A percentile compares a stretch with the other conserved stretches of the same genome.
These are phyloP conservation scores for Dendrobium chrysotoxum DNA, from an alignment of 106 monocot species.

Conservation along the genomic window DNA sequence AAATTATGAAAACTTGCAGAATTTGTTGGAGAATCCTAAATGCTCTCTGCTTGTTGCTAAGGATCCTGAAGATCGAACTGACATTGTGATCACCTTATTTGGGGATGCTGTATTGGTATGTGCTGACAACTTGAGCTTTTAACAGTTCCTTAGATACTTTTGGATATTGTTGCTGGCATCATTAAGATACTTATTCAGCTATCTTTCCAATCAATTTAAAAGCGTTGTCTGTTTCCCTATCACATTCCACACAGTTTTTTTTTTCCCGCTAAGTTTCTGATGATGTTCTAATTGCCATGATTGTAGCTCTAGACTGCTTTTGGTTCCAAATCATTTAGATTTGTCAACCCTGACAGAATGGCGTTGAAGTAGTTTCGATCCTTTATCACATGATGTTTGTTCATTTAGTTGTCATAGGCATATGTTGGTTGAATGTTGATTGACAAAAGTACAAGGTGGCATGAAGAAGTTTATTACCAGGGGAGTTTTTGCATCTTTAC, in stretches of 20 bases:
- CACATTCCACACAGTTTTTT: neutral
- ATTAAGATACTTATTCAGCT: neutral
- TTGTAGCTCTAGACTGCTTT: neutral
- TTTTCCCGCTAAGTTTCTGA: neutral
- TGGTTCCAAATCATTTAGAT: neutral
- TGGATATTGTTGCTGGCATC: neutral
- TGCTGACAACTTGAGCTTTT: neutral
- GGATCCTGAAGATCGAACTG: slow-evolving; percentile 88
- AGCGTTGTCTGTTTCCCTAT: neutral
- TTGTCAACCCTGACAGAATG: neutral
- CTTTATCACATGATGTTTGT: neutral
- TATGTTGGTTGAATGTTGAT: neutral
- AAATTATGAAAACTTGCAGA: slow-evolving; percentile 32
- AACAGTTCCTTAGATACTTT: neutral
- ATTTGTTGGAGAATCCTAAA: slow-evolving; percentile 68
- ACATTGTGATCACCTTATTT: slow-evolving; percentile 74
- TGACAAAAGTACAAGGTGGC: neutral
- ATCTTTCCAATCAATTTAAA: neutral
- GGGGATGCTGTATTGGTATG: slow-evolving; percentile 75
- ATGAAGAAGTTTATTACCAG: neutral
- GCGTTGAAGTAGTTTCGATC: neutral
- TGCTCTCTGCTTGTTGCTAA: slow-evolving; percentile 91
- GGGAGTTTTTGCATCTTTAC: neutral
- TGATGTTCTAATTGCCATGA: neutral
- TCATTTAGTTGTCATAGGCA: neutral